Conservation (phyloP, 1,284 basidiomycete species). For the Pseudozyma hubeiensis region DNA sequence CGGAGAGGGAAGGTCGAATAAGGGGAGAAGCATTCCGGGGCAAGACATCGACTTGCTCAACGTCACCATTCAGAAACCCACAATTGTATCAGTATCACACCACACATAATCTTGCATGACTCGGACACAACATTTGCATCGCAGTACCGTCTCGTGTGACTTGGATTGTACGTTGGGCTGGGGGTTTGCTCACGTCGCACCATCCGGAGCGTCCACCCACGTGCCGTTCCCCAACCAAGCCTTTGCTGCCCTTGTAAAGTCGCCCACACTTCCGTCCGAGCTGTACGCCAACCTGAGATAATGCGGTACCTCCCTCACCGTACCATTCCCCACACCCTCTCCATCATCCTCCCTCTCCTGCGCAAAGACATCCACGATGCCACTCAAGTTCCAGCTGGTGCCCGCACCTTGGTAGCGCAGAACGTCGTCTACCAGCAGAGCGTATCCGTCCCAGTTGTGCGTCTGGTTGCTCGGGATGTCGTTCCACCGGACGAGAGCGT, state of each 20-base stretch:
- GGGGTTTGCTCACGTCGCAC: slow-evolving; percentile 22
- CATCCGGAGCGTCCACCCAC: slow-evolving; percentile 72
- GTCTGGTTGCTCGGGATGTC: slow-evolving; percentile 71
- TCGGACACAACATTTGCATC: too few relatives aligned
- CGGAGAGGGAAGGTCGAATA: not conserved
- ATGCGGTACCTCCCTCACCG: slow-evolving; percentile 74
- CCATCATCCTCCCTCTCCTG: slow-evolving; percentile 7
- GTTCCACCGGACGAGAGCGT: slow-evolving; percentile 74
- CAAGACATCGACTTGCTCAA: too few relatives aligned
- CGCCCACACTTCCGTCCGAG: slow-evolving; percentile 76
- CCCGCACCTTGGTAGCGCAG: slow-evolving; percentile 78
- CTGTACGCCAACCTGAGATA: slow-evolving; percentile 83
- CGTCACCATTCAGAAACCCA: not conserved
- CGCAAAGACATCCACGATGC: slow-evolving; percentile 22
- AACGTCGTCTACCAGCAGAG: slow-evolving; percentile 85
- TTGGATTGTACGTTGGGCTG: not conserved
- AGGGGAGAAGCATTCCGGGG: too few relatives aligned
- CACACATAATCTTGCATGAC: not conserved
- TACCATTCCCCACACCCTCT: slow-evolving; percentile 68
- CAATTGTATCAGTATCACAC: slow-evolving; percentile 4
- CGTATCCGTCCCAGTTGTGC: slow-evolving; percentile 78
- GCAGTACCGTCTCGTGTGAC: not conserved
- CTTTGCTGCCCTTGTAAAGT: slow-evolving; percentile 83
- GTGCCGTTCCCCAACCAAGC: slow-evolving; percentile 81
- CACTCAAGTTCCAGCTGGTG: slow-evolving; percentile 67